Base-by-base conservation (phyloP, 352 stramenopile species). In the Pythium myriotylum region DNA sequence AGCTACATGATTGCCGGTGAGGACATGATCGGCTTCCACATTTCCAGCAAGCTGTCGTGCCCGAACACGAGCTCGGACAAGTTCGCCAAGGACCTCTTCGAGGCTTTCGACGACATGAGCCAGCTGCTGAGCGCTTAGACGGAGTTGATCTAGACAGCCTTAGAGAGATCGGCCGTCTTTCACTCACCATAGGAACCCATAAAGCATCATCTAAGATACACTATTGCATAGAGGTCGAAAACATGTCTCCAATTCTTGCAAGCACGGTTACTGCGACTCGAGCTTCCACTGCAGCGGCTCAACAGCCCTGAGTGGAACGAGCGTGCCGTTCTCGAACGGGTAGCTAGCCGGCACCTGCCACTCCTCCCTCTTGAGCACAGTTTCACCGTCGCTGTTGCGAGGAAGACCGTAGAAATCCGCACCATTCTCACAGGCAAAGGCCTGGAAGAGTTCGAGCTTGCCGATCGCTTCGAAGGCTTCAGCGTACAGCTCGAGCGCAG, bases 401-500 rank as follows among this genome's bases (percentile, higher is more conserved):
- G 93, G 83, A 7, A 99, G 70, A 5, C 94, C 95, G 84, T 99
- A 99, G 74, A 99, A 99, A 67, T 98, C 88, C 0, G 95, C 93
- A 20, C 97, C 98, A 68, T 98, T 88, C 63, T 97, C 82, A 67
- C 92, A 98, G 12, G 85, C 86, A 77, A 99, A 99, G 33, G 83
- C 89, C 67, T 98, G 87, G 39, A 99, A 77, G 40, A 96, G 80
- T 48, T 99, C 93, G 26, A 99, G 74, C 59, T 89, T 88, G 48
- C 86, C 94, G 23, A 91, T 86, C 24, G 73, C 72, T 32, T 99
- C 97, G 74, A 99, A 99, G 10, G 95, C 96, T 66, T 99, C 92
- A 2, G 95, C 94, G 74, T 99, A 99, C 61, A 99, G 73, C 72
- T 99, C 95, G 10, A 99, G 63, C 20, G 95, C 94, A 16, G 92